Percentiles rank a stretch among this genome's conserved stretches.
Evolutionary conservation across 306 rosid species (phyloP).

Genomic region (Fragaria ananassa): DNA sequence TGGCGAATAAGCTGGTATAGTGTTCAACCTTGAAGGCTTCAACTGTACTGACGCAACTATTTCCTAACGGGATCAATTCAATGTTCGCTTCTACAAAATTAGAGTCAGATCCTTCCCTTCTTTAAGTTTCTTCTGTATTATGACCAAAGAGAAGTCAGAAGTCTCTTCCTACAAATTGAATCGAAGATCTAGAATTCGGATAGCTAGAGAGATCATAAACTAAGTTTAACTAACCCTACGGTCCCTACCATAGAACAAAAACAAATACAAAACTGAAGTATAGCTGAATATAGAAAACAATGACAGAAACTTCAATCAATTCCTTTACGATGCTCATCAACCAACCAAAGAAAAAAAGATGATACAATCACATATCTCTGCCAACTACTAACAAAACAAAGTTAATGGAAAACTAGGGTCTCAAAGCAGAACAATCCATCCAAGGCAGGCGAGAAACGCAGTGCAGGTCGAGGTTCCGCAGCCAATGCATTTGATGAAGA

Average conservation of each 20-base stretch:
- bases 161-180: background rate
- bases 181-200: background rate
- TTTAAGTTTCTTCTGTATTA: background rate
- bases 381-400: background rate
- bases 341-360: too few species aligned
- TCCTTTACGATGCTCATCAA: too few species aligned
- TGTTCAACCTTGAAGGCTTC: background rate
- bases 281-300: background rate
- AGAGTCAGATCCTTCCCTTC: background rate
- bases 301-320: too few species aligned
- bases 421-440: constrained; percentile 28
- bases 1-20: background rate
- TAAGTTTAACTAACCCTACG: background rate
- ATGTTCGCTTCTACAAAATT: background rate
- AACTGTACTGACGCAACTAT: background rate
- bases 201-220: background rate
- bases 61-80: background rate
- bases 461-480: background rate
- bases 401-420: constrained; percentile 7
- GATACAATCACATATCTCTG: too few species aligned
- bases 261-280: background rate
- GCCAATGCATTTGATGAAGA: background rate
- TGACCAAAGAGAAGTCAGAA: background rate
- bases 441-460: constrained; percentile 11
- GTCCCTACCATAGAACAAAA: background rate